phyloP scores from a whole-genome alignment of 2,329 filamentous ascomycete species.

The Cladophialophora yegresii region DNA sequence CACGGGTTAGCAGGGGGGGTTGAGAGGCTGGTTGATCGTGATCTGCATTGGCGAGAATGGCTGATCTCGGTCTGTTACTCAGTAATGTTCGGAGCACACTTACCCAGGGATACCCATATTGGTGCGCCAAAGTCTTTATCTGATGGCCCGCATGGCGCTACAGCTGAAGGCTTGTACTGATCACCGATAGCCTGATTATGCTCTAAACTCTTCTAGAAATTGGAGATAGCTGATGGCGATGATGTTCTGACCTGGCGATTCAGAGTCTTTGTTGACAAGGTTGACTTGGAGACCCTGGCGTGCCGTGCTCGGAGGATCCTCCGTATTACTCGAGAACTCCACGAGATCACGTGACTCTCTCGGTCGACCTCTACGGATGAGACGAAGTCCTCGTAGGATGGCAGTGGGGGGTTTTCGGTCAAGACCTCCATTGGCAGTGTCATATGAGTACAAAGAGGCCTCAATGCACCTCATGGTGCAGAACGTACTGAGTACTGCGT shows the following conservation, averaged over 20 bases:
- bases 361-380: neutral
- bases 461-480: neutral
- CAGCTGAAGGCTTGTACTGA: neutral
- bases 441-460: too few relatives aligned
- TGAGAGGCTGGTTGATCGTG: neutral
- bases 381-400: too few relatives aligned
- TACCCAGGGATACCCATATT: neutral
- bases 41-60: neutral
- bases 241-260: neutral
- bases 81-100: neutral
- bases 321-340: neutral
- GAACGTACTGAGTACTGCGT: too few relatives aligned
- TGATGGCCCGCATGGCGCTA: neutral
- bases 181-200: neutral
- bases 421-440: neutral
- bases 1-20: neutral
- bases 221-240: neutral
- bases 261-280: neutral
- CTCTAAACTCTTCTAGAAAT: neutral
- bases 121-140: neutral
- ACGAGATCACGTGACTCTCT: neutral
- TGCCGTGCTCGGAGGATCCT: neutral
- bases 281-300: neutral
- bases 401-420: too few relatives aligned
- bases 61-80: neutral